Conservation (phyloP, 371 early-diverging fungal species). For the Syncephalastrum monosporum region DNA sequence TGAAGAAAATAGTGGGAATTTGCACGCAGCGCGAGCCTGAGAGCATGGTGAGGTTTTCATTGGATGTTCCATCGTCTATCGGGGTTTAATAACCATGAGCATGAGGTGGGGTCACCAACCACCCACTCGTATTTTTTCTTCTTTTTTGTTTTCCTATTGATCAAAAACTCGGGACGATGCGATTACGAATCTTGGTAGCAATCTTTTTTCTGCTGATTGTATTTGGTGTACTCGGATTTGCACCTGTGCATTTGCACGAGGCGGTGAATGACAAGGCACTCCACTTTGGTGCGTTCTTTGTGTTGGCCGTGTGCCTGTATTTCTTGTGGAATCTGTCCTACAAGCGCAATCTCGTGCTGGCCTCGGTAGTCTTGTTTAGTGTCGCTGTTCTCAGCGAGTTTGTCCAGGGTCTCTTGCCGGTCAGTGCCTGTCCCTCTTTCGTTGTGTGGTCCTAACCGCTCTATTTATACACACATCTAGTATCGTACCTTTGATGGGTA, state of each 20-base stretch:
- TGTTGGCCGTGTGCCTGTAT: constrained; percentile 36
- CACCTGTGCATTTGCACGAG: constrained; percentile 38
- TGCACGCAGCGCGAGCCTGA: too few species aligned
- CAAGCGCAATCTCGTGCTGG: constrained; percentile 36
- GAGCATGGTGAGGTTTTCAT: too few species aligned
- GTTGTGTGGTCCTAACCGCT: too few species aligned
- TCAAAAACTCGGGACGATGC: constrained; percentile 32
- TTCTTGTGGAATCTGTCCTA: constrained; percentile 46
- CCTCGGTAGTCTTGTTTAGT: constrained; percentile 18
- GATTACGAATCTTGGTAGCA: constrained; percentile 30
- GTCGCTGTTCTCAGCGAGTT: constrained; percentile 41
- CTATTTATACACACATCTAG: constrained; percentile 11
- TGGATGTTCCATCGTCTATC: too few species aligned
- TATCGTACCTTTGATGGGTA: constrained; percentile 48
- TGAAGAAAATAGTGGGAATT: too few species aligned
- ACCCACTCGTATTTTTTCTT: not conserved
- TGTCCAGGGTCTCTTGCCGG: constrained; percentile 47
- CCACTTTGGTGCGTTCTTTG: constrained; percentile 36
- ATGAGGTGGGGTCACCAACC: too few species aligned
- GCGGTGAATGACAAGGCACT: constrained; percentile 44
- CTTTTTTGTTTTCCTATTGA: not conserved
- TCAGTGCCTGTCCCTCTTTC: constrained; percentile 9
- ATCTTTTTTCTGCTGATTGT: constrained; percentile 33
- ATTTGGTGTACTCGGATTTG: constrained; percentile 46
- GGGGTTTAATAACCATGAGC: too few species aligned